These are phyloP conservation scores for Fonsecaea erecta DNA, from an alignment of 2,329 filamentous ascomycete species.

Conservation along the genomic window DNA sequence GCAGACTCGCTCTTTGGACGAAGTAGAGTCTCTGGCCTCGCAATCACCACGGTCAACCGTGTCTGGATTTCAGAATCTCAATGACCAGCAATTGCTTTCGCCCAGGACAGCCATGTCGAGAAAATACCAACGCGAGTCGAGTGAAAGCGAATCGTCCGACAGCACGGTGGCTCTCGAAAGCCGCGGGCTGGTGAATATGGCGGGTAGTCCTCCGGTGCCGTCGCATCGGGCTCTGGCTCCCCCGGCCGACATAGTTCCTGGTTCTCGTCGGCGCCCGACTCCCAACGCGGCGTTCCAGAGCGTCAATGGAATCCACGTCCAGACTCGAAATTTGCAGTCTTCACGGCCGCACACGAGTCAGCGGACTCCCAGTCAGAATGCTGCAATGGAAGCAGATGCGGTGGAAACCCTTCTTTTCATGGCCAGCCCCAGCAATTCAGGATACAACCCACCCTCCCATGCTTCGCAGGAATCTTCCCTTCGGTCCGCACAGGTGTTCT, in stretches of 20 bases:
- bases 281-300: slow-evolving; percentile 41
- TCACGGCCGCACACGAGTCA: slow-evolving; percentile 36
- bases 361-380: slow-evolving; percentile 49
- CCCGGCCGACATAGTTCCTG: slow-evolving; percentile 49
- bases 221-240: slow-evolving; percentile 45
- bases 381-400: slow-evolving; percentile 55
- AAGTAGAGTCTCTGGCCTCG: slow-evolving; percentile 75
- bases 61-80: slow-evolving; percentile 60
- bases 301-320: slow-evolving; percentile 22
- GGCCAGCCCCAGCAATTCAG: slow-evolving; percentile 56
- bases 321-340: slow-evolving; percentile 21
- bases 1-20: slow-evolving; percentile 76
- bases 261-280: slow-evolving; percentile 46
- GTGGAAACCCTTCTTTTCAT: slow-evolving; percentile 58
- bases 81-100: slow-evolving; percentile 53
- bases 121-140: slow-evolving; percentile 34
- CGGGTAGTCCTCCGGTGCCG: slow-evolving; percentile 22
- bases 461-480: slow-evolving; percentile 36
- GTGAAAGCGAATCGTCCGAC: slow-evolving; percentile 38
- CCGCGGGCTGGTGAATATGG: slow-evolving; percentile 20
- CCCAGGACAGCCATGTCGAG: slow-evolving; percentile 52
- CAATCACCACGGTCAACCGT: slow-evolving; percentile 66
- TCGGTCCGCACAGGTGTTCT: slow-evolving; percentile 29
- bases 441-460: slow-evolving; percentile 46
- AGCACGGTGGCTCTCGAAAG: slow-evolving; percentile 30